Evolutionary conservation across 768 basidiomycete species (phyloP).

Genomic region (Amanita rubescens): DNA sequence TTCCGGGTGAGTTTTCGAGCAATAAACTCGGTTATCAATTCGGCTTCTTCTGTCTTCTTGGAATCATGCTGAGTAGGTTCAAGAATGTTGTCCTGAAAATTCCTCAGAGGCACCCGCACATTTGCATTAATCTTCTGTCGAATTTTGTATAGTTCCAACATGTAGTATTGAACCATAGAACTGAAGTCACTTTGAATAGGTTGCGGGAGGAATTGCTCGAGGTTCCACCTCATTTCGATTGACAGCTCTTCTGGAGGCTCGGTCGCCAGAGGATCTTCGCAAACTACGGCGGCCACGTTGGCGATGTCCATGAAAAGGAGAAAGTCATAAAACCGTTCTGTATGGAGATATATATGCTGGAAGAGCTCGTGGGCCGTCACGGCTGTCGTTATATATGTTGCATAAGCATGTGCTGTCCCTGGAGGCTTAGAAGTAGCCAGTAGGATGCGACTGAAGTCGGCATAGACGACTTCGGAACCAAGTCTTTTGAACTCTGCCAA

Average conservation of each 20-base stretch:
- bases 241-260: constrained; percentile 63
- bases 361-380: constrained; percentile 94
- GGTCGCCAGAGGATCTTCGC: constrained; percentile 64
- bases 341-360: constrained; percentile 82
- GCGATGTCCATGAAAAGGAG: constrained; percentile 93
- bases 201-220: constrained; percentile 79
- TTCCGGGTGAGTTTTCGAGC: constrained; percentile 72
- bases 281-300: constrained; percentile 87
- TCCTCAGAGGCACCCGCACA: constrained; percentile 62
- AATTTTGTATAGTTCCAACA: constrained; percentile 76
- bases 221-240: constrained; percentile 89
- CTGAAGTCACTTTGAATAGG: constrained; percentile 76
- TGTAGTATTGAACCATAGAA: constrained; percentile 68
- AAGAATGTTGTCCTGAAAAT: constrained; percentile 54
- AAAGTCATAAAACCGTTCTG: constrained; percentile 89
- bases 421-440: constrained; percentile 95
- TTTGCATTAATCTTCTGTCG: constrained; percentile 54
- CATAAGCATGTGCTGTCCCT: constrained; percentile 91
- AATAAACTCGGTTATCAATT: constrained; percentile 64
- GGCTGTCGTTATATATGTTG: constrained; percentile 89
- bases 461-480: constrained; percentile 89
- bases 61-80: constrained; percentile 61
- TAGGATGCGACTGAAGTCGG: constrained; percentile 86
- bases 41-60: constrained; percentile 61
- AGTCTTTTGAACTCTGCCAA: constrained; percentile 94